These are phyloP conservation scores for Lachancea waltii DNA, from an alignment of 805 yeast species.

Conservation along the genomic window DNA sequence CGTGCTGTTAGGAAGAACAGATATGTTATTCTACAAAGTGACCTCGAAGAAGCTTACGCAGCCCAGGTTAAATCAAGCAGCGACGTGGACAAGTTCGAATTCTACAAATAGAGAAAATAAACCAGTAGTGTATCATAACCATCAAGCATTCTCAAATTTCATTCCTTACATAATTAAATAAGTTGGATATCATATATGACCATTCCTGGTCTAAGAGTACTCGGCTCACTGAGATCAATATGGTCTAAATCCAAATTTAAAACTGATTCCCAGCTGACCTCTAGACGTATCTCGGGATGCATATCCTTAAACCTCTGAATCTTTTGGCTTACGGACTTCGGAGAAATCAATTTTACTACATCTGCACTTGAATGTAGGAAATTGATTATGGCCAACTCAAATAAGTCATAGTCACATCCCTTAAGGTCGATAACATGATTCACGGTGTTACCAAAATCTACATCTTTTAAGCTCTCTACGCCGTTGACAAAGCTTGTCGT, in stretches of 20 bases:
- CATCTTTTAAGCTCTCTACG: conserved; percentile 18
- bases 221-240: conserved; percentile 43
- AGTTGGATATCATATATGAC: conserved; percentile 41
- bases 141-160: conserved; percentile 4
- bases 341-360: conserved; percentile 14
- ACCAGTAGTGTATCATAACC: conserved; percentile 5
- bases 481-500: conserved; percentile 19
- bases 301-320: conserved; percentile 3
- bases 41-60: conserved; percentile 95
- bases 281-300: neutral
- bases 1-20: conserved; percentile 98
- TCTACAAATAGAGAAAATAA: conserved; percentile 58
- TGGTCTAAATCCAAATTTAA: conserved; percentile 72
- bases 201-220: conserved; percentile 56
- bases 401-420: conserved; percentile 36
- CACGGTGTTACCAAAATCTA: conserved; percentile 9
- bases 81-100: conserved; percentile 96
- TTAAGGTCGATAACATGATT: conserved; percentile 39
- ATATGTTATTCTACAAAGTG: conserved; percentile 92
- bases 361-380: conserved; percentile 8
- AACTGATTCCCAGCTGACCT: conserved; percentile 31
- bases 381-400: conserved; percentile 20
- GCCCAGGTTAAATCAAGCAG: conserved; percentile 92
- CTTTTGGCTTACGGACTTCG: conserved; percentile 15
- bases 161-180: neutral